Conservation (phyloP, 225 moss, liverwort and hornwort species). For the Sphagnum tenellum region DNA sequence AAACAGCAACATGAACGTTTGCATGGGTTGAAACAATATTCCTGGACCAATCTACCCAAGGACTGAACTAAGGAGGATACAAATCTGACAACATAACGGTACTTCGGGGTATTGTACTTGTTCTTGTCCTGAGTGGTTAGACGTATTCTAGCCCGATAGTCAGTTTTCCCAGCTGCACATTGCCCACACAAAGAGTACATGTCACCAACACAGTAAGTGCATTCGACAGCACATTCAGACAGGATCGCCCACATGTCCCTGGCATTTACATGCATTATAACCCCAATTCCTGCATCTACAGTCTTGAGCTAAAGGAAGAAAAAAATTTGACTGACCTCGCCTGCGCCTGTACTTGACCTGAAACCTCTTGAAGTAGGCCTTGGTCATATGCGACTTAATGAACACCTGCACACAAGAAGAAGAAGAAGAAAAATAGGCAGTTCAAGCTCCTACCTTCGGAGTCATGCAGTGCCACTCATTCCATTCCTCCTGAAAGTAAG, state of each 20-base stretch:
- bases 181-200: neutral
- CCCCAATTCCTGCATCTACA: neutral
- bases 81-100: slow-evolving; percentile 81
- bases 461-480: too few species aligned
- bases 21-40: neutral
- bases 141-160: slow-evolving; percentile 85
- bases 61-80: slow-evolving; percentile 25
- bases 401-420: slow-evolving; percentile 34
- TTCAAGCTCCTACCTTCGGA: too few species aligned
- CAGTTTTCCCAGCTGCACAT: slow-evolving; percentile 75
- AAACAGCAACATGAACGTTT: neutral
- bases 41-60: neutral
- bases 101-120: slow-evolving; percentile 96
- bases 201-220: too few species aligned
- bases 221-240: too few species aligned
- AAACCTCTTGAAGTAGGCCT: slow-evolving; percentile 86
- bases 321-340: slow-evolving; percentile 27
- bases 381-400: slow-evolving; percentile 69
- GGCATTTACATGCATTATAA: neutral
- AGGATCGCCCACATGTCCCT: too few species aligned
- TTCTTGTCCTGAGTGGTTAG: slow-evolving; percentile 95
- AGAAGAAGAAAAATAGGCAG: too few species aligned
- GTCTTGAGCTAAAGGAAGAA: neutral
- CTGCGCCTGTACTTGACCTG: slow-evolving; percentile 89
- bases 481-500: too few species aligned